Evolutionary conservation across 2,329 filamentous ascomycete species (phyloP).

Genomic region (Myriangium duriaei): DNA sequence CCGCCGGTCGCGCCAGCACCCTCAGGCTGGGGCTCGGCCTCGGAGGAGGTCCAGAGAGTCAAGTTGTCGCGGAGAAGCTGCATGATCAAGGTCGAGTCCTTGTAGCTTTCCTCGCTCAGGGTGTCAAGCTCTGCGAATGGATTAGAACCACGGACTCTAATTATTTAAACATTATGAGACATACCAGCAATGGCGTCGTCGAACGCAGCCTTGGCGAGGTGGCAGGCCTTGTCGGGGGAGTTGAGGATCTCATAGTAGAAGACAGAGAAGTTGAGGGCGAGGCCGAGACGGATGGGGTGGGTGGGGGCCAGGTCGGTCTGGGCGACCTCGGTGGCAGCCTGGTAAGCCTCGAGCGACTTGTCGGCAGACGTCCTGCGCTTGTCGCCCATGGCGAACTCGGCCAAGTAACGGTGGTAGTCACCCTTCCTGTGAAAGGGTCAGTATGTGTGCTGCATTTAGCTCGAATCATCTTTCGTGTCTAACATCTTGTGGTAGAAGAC

Average conservation of each 20-base stretch:
- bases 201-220: constrained; percentile 90
- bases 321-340: constrained; percentile 80
- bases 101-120: constrained; percentile 97
- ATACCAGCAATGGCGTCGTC: constrained; percentile 85
- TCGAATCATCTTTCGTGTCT: constrained; percentile 20
- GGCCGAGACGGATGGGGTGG: constrained; percentile 83
- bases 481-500: constrained; percentile 99
- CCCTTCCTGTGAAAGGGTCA: constrained; percentile 61
- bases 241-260: constrained; percentile 99
- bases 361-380: constrained; percentile 91
- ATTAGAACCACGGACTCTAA: constrained; percentile 12
- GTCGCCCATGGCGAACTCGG: constrained; percentile 89
- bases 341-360: constrained; percentile 94
- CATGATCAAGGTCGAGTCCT: constrained; percentile 98
- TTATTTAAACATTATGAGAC: constrained; percentile 16
- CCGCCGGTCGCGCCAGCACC: constrained; percentile 27
- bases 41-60: constrained; percentile 98
- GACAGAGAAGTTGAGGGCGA: constrained; percentile 92
- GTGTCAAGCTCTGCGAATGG: constrained; percentile 70
- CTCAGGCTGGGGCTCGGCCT: constrained; percentile 68
- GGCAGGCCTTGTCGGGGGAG: constrained; percentile 94
- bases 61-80: constrained; percentile 95
- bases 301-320: constrained; percentile 81
- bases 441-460: constrained; percentile 4
- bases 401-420: constrained; percentile 97